These are phyloP conservation scores for Pythium dissimile DNA, from an alignment of 352 stramenopile species.

Conservation along the genomic window DNA sequence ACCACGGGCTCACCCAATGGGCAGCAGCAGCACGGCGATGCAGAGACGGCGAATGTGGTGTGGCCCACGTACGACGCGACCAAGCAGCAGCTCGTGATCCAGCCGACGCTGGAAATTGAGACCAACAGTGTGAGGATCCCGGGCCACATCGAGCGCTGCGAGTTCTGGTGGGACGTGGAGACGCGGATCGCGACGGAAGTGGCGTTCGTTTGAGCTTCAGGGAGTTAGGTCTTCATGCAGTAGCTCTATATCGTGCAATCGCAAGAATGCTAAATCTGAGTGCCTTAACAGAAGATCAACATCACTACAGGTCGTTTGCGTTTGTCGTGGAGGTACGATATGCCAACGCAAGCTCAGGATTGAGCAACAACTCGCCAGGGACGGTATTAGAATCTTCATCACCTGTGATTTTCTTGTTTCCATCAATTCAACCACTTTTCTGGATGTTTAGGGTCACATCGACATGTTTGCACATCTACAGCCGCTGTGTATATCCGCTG, in stretches of 20 bases:
- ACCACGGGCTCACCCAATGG: not conserved
- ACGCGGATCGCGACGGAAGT: not conserved
- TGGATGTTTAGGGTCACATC: no score
- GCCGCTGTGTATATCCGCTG: no score
- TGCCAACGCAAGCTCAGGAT: no score
- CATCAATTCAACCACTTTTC: no score
- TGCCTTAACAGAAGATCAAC: no score
- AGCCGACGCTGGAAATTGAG: not conserved
- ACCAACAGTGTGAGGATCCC: not conserved
- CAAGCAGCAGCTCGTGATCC: conserved; percentile 11
- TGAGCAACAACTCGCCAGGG: no score
- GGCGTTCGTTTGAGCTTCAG: not conserved
- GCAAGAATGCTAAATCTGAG: not conserved
- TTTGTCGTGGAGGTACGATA: no score
- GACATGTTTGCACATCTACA: no score
- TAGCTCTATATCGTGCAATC: not conserved
- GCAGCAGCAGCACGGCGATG: not conserved
- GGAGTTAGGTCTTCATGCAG: not conserved
- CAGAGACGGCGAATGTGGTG: not conserved
- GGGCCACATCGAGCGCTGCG: not conserved
- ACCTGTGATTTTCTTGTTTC: no score
- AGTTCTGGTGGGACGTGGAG: conserved; percentile 2
- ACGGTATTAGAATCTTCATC: no score
- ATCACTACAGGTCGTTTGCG: no score
- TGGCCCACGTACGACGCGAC: not conserved